Evolutionary conservation across 2,329 filamentous ascomycete species (phyloP).

Genomic region (Fusarium newnesense): DNA sequence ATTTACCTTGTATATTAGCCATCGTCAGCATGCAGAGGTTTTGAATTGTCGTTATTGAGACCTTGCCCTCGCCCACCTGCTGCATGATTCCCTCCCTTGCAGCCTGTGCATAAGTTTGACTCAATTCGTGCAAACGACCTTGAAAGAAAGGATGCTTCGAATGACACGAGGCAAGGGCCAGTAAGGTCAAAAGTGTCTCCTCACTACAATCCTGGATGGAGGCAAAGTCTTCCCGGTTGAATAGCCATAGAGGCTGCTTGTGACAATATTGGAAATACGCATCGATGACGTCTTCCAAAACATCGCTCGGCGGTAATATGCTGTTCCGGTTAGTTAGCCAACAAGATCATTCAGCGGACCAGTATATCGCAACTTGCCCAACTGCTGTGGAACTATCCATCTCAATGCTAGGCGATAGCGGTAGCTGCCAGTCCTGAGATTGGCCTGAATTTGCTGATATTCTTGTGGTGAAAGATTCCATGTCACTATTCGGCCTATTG

Average conservation of each 20-base stretch:
- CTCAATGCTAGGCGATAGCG: neutral
- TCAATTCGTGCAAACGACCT: neutral
- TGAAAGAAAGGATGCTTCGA: neutral
- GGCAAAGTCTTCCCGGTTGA: neutral
- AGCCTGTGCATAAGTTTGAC: neutral
- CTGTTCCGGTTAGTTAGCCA: neutral
- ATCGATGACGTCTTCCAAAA: neutral
- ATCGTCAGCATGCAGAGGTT: neutral
- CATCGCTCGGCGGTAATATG: neutral
- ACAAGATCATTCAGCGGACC: fast-evolving
- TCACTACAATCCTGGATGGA: neutral
- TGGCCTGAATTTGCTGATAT: neutral
- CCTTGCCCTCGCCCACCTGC: neutral
- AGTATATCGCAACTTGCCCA: fast-evolving
- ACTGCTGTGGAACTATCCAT: neutral
- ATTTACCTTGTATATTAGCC: neutral
- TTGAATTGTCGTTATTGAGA: neutral
- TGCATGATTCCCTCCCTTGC: neutral
- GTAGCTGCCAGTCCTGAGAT: neutral
- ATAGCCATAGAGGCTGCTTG: neutral
- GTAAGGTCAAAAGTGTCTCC: neutral
- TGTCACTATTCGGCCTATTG: neutral
- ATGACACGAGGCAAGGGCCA: neutral
- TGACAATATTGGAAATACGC: neutral
- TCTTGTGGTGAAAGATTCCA: neutral